phyloP scores from a whole-genome alignment of 1,284 basidiomycete species.

The Cryptococcus neoformans region DNA sequence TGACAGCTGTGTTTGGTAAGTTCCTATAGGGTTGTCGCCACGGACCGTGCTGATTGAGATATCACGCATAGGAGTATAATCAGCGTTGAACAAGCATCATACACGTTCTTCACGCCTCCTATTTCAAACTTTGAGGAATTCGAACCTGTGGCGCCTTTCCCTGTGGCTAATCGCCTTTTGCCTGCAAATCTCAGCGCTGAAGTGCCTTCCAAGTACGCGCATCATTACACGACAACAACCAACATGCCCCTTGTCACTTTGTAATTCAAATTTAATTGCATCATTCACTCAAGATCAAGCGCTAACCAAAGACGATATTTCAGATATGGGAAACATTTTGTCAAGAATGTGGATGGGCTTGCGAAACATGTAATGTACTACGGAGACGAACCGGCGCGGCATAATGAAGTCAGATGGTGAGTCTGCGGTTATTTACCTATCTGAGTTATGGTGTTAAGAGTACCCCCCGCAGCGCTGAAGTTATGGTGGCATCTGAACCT shows the following conservation, averaged over 20 bases:
- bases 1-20: conserved; percentile 38
- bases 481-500: conserved; percentile 52
- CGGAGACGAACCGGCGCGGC: conserved; percentile 78
- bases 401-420: conserved; percentile 82
- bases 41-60: background rate
- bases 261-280: conserved; percentile 21
- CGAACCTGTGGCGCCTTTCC: conserved; percentile 83
- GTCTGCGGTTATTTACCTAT: conserved; percentile 33
- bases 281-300: background rate
- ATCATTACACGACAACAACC: conserved; percentile 34
- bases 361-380: conserved; percentile 63
- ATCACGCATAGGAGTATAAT: conserved; percentile 40
- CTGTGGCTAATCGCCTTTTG: conserved; percentile 75
- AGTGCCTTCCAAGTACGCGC: conserved; percentile 23
- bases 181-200: conserved; percentile 59
- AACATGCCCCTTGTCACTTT: conserved; percentile 37
- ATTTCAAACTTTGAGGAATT: conserved; percentile 44
- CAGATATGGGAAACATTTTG: conserved; percentile 89
- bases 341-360: conserved; percentile 66
- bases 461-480: conserved; percentile 51
- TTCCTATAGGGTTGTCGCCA: background rate
- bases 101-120: conserved; percentile 90
- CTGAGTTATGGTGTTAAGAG: background rate
- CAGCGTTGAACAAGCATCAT: conserved; percentile 50
- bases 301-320: conserved; percentile 38